Evolutionary conservation across 1,284 basidiomycete species (phyloP).

Genomic region (Tilletia walkeri): DNA sequence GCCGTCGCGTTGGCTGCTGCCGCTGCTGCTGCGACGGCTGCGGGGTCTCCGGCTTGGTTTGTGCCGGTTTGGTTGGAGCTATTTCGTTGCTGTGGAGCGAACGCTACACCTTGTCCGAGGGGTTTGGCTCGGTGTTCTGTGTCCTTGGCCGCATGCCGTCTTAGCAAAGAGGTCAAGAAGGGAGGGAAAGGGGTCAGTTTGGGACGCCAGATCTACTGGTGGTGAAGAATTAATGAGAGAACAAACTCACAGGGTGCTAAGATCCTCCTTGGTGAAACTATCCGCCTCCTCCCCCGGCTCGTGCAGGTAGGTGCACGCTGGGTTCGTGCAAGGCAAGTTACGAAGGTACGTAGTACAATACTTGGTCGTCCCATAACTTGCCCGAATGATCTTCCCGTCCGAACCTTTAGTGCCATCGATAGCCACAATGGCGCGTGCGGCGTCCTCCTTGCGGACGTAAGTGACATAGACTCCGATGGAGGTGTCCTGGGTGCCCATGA

Average conservation of each 20-base stretch:
- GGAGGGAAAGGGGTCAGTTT: background rate
- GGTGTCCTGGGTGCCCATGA: constrained; percentile 63
- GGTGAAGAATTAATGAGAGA: background rate
- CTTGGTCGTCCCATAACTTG: constrained; percentile 93
- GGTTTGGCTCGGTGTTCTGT: constrained; percentile 53
- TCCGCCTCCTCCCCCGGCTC: constrained; percentile 99
- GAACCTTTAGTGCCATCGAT: constrained; percentile 76
- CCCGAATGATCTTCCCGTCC: constrained; percentile 64
- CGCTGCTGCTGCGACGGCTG: constrained; percentile 3
- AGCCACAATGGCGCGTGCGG: constrained; percentile 84
- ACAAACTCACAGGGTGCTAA: constrained; percentile 43
- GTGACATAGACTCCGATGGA: constrained; percentile 94
- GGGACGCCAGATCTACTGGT: background rate
- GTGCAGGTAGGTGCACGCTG: constrained; percentile 88
- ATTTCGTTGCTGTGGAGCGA: constrained; percentile 3
- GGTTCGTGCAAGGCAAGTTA: constrained; percentile 78
- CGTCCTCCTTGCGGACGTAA: constrained; percentile 91
- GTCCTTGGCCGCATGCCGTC: constrained; percentile 52
- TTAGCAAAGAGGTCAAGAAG: background rate
- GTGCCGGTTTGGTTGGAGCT: no score
- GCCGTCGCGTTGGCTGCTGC: constrained; percentile 17
- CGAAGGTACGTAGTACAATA: constrained; percentile 97
- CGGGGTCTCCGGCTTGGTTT: constrained; percentile 8
- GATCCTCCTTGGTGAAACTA: constrained; percentile 63
- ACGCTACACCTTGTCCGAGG: background rate